Base-by-base conservation (phyloP, 2,329 filamentous ascomycete species). In the Colletotrichum camelliae region DNA sequence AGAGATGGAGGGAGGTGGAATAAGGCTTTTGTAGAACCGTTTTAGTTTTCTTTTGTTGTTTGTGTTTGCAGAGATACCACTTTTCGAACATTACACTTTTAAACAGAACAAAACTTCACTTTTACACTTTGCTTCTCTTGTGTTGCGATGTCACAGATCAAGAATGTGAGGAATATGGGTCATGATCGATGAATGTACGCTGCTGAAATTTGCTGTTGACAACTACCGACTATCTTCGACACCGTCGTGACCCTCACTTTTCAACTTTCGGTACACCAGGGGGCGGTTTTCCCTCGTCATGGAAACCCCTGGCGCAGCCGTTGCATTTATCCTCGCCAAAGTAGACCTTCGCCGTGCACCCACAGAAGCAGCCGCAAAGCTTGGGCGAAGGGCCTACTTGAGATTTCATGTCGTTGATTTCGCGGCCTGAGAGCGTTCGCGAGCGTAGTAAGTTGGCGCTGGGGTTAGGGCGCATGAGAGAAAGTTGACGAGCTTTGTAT, bases 1-100 rank as follows among this genome's bases (percentile, higher is more conserved):
- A 79, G 68, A 74, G 79, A 52, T 86, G 84, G 84, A 82, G 77
- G 70, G 79, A 81, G 62, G 83, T 84, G 62, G 85, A 86, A 69
- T 76, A n/a, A 7, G 18, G 24, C 35, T 24, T 39, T 29, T 6
- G 21, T 69, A 10, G 27, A 10, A 48, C 39, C 18, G 9, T 21
- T 52, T 7, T 12, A 21, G 18, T 52, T 57, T 27, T 72, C 43
- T 18, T 57, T 29, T 61, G 64, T 74, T 27, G 27, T 5, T 18
- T 52, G 43, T 52, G 43, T 52, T 29, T 70, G 18, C n/a, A 43
- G 43, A 75, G 73, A 75, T 75, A 75, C 73, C 73, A 73, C 37
- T 73, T 72, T 52, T 55, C 39, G 33, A 43, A 64, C 21, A 37
- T 33, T 21, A n/a, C n/a, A 37, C n/a, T 9, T 35, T 24, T n/a